Evolutionary conservation across 805 yeast genomes (phyloP).

Genomic region (Candida awuae): DNA sequence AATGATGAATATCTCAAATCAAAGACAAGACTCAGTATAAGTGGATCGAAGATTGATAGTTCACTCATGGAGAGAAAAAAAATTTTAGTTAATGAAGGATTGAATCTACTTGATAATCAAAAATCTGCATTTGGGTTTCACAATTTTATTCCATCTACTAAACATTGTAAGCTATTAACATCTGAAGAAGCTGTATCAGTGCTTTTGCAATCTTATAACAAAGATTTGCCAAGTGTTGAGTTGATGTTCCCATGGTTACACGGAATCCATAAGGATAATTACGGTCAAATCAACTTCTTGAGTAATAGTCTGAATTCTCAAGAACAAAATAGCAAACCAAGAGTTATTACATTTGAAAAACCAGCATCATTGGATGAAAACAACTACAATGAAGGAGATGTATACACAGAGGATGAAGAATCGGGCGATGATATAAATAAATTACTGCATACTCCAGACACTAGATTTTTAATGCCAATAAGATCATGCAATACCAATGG

Average conservation of each 20-base stretch:
- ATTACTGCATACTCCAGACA: constrained; percentile 17
- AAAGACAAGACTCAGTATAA: constrained; percentile 18
- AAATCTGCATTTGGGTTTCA: constrained; percentile 18
- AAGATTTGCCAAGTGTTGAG: constrained; percentile 52
- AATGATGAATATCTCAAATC: constrained; percentile 24
- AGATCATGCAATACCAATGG: constrained; percentile 26
- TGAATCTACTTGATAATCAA: constrained; percentile 12
- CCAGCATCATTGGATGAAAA: constrained; percentile 8
- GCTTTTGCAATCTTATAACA: constrained; percentile 17
- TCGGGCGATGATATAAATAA: background rate
- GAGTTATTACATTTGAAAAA: constrained; percentile 13
- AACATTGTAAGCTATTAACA: constrained; percentile 19
- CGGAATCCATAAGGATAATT: constrained; percentile 54
- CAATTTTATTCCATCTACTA: constrained; percentile 10
- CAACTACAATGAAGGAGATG: background rate
- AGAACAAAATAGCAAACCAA: constrained; percentile 3
- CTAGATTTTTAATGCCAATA: constrained; percentile 24
- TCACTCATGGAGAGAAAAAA: too few relatives aligned
- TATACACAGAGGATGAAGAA: constrained; percentile 2
- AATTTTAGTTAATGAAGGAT: too few relatives aligned
- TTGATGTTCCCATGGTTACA: constrained; percentile 87
- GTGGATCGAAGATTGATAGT: background rate
- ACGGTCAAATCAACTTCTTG: constrained; percentile 44
- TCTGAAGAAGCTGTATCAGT: constrained; percentile 22
- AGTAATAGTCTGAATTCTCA: constrained; percentile 15